Evolutionary conservation across 495 filamentous ascomycete species (phyloP).

Genomic region (Penicillium robsamsonii): DNA sequence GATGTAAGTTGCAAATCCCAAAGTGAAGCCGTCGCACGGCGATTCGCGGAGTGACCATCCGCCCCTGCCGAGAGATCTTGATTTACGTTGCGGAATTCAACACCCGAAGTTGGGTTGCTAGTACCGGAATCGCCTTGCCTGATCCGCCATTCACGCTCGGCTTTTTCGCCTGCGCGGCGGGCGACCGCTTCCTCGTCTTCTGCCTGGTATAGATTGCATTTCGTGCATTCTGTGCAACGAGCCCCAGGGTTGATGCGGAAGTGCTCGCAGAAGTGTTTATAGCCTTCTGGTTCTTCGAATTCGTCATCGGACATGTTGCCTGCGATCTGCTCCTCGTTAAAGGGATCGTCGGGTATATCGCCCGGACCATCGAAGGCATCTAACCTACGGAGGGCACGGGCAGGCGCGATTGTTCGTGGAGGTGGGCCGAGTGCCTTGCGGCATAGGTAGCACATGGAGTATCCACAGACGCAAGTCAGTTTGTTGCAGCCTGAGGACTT

Average conservation of each 20-base stretch:
- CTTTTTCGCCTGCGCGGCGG: constrained; percentile 69
- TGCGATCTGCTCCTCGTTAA: constrained; percentile 14
- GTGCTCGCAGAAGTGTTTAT: constrained; percentile 92
- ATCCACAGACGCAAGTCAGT: constrained; percentile 94
- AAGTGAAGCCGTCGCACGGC: constrained; percentile 9
- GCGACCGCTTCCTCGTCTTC: constrained; percentile 84
- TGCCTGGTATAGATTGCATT: constrained; percentile 84
- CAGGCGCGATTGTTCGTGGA: constrained; percentile 11
- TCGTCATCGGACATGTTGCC: constrained; percentile 26
- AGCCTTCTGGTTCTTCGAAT: constrained; percentile 61
- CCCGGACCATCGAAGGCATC: constrained; percentile 15
- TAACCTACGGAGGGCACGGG: constrained; percentile 7
- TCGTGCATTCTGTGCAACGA: constrained; percentile 72
- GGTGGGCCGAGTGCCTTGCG: constrained; percentile 51
- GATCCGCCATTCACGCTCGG: constrained; percentile 78
- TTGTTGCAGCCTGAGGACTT: constrained; percentile 95
- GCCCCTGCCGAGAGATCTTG: constrained; percentile 32
- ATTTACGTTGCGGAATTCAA: constrained; percentile 34
- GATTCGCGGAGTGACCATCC: constrained; percentile 10
- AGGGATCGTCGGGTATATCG: constrained; percentile 8
- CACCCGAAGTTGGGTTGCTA: constrained; percentile 11
- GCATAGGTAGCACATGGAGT: constrained; percentile 95
- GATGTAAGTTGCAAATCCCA: constrained; percentile 19
- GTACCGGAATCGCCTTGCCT: constrained; percentile 50
- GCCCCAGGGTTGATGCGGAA: constrained; percentile 72